Evolutionary conservation across 352 stramenopile genomes (phyloP).

Genomic region (Pythium brachiatum): DNA sequence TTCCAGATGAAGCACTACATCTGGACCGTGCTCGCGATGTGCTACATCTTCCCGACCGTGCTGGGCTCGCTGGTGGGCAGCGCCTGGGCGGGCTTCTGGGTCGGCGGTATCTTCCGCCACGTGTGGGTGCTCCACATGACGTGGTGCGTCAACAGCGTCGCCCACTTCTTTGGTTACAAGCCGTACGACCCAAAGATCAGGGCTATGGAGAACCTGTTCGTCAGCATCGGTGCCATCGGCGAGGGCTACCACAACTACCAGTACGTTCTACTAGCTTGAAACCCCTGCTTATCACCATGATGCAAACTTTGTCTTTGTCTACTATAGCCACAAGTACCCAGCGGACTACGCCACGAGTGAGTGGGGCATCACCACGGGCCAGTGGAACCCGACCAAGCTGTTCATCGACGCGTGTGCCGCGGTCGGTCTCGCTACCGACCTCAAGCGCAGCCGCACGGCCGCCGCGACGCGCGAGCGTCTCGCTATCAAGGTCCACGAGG

Average conservation of each 20-base stretch:
- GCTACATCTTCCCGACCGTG: conserved; percentile 93
- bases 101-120: conserved; percentile 95
- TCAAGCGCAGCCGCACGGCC: conserved; percentile 92
- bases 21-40: conserved; percentile 92
- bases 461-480: conserved; percentile 64
- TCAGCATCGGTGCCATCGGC: conserved; percentile 94
- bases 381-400: conserved; percentile 98
- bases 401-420: conserved; percentile 94
- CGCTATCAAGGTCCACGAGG: conserved; percentile 59
- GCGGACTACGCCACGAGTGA: conserved; percentile 98
- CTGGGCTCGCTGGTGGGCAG: conserved; percentile 89
- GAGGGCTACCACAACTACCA: conserved; percentile 99
- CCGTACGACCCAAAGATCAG: conserved; percentile 96
- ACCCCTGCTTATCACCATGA: background rate
- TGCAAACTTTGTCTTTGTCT: conserved; percentile 4
- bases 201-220: conserved; percentile 96
- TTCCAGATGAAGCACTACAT: conserved; percentile 96
- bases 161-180: conserved; percentile 98
- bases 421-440: conserved; percentile 93
- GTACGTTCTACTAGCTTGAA: conserved; percentile 29
- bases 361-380: conserved; percentile 92
- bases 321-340: conserved; percentile 96
- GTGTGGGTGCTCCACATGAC: conserved; percentile 97
- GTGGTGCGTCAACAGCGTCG: conserved; percentile 98
- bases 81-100: conserved; percentile 95